Conservation (phyloP, 169 alveolate species). For the Babesia divergens region DNA sequence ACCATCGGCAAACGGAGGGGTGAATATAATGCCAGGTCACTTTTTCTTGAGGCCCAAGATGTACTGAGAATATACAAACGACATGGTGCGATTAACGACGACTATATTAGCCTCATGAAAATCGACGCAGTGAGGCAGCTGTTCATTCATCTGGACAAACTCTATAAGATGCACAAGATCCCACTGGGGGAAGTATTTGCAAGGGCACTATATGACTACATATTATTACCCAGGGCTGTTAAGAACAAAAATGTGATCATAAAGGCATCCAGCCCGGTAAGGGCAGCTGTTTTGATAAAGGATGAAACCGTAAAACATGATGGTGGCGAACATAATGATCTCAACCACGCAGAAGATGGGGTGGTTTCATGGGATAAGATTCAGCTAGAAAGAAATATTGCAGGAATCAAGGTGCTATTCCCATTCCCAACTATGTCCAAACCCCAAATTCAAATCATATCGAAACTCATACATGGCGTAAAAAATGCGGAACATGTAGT, state of each 20-base stretch:
- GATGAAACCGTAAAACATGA: neutral
- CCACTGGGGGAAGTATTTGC: slow-evolving; percentile 23
- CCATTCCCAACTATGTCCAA: slow-evolving; percentile 38
- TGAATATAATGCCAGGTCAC: neutral
- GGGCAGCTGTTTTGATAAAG: neutral
- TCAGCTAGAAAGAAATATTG: slow-evolving; percentile 16
- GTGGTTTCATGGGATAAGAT: slow-evolving; percentile 27
- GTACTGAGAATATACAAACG: slow-evolving; percentile 4
- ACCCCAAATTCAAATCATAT: slow-evolving; percentile 41
- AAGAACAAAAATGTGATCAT: too few species aligned
- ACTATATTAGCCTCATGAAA: neutral
- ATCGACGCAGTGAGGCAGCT: neutral
- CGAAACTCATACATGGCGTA: slow-evolving; percentile 32
- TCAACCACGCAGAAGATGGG: neutral
- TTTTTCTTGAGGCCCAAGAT: neutral
- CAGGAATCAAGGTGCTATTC: slow-evolving; percentile 39
- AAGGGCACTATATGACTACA: neutral
- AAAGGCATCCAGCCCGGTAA: neutral
- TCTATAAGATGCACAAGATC: slow-evolving; percentile 20
- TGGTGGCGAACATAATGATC: neutral
- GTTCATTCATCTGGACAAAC: slow-evolving; percentile 9
- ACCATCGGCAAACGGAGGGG: neutral
- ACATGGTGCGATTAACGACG: neutral
- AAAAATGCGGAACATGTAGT: slow-evolving; percentile 80
- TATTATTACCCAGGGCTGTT: neutral